Base-by-base conservation (phyloP, 2,329 filamentous ascomycete species). In the Alternaria brassicae region DNA sequence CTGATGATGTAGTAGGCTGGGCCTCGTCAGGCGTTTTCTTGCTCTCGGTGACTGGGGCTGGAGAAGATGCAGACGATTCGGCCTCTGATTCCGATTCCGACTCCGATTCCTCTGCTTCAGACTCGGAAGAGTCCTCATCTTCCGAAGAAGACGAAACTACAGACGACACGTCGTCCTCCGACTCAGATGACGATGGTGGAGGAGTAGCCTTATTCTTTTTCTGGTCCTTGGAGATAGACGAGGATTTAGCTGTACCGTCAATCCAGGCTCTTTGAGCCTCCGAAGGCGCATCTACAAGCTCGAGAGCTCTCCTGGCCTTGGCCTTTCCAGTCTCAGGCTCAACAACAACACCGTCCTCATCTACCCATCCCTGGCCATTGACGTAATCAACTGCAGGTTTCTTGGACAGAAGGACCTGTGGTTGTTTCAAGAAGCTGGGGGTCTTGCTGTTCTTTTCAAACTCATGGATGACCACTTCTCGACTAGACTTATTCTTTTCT, bases 291-390 rank as follows among this genome's bases (percentile, higher is more conserved):
- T 76, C 74, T 6, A 75, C 74, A 21, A 77, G 63, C 58, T 77
- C 73, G 41, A 76, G 27, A 2, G 72, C 69, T 56, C 75, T 68
- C 47, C 68, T 71, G 23, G 74, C 73, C 36, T 70, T 72, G 19
- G 73, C 75, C 54, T 74, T 77, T 7, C 72, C 72, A 12, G 72
- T 76, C 62, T 81, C 80, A 19, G 77, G 78, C 76, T 96, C 91
- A 2, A 96, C 86, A 1, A 97, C 80, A 55, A 89, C 87, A 6
- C 93, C 93, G 15, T 89, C 82, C 61, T 88, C 86, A 69, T 97
- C 90, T 0, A 97, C 85, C 94, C 95, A 98, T 1, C 94, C 94
- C 71, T 91, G 89, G 21, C 90, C 93, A 53, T 97, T 90, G 39
- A 95, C 85, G 74, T 89, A 97, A 56, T 89, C 88, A 3, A 83